Base-by-base conservation (phyloP, 1,284 basidiomycete genomes). In the Moesziomyces globuligerus region DNA sequence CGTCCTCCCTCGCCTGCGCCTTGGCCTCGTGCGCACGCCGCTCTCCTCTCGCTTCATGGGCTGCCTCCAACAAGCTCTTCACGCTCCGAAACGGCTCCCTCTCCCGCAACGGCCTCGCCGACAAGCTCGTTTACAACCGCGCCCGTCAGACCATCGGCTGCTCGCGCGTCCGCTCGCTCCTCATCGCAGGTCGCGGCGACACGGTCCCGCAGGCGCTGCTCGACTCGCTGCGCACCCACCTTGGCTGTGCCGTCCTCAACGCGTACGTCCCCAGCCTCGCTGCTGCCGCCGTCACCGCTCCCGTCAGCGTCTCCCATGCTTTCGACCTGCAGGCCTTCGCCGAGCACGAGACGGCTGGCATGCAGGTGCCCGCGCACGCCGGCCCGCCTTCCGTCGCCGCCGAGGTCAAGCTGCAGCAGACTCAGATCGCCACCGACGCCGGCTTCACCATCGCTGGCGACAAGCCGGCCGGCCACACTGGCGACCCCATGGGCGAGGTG, bases 301-400 rank as follows among this genome's bases (percentile, higher is more conserved):
- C 80, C 0, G 39, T 80, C 28, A 65, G 66, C n/a, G 50, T 74
- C 3, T 66, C 78, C 0, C 75, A 82, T 38, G 56, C 74, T 10
- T 71, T 72, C 48, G 80, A 82, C 43, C 52, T 82, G 7, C 80
- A 82, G 37, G 76, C 76, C 2, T 82, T 82, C 54, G 72, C 73
- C 20, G 54, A 62, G 15, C 65, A 73, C 53, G 64, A 71, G 40
- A 45, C 69, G 3, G 58, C 48, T 2, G 58, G 56, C 17, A 70
- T 74, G 47, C 59, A 71, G 46, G 48, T 72, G 17, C 68, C 67
- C 2, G 69, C 76, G 9, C 76, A 80, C 28, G 74, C 75, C 10
- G 80, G 80, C n/a, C 76, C 80, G 7, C 78, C 80, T 13, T 58
- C 67, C 11, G 79, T 81, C 21, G 49, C 72, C 32, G 48, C 65